Evolutionary conservation across 192 early-diverging fungal genomes (phyloP).

Genomic region (Endogone sp.): DNA sequence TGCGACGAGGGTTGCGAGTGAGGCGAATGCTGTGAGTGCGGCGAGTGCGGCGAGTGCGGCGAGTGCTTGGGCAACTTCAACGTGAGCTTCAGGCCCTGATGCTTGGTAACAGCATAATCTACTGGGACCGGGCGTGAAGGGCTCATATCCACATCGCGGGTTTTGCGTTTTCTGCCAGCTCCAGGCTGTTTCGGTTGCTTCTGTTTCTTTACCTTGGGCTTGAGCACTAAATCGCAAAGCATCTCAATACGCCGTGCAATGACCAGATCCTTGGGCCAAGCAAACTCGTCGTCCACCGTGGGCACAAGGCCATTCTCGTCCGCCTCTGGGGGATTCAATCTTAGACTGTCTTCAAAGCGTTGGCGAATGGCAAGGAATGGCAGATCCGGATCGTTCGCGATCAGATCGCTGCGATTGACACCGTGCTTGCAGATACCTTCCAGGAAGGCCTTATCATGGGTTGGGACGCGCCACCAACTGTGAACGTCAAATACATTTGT

Average conservation of each 20-base stretch:
- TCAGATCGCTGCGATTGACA: constrained; percentile 59
- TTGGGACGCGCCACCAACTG: constrained; percentile 72
- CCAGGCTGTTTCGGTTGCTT: constrained; percentile 16
- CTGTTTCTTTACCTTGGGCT: constrained; percentile 45
- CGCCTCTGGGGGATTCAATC: background rate
- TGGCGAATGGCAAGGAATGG: constrained; percentile 41
- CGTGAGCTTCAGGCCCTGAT: constrained; percentile 11
- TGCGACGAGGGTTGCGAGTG: background rate
- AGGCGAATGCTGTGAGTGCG: background rate
- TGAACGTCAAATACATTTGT: background rate
- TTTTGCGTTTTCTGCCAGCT: constrained; percentile 21
- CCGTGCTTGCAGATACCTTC: constrained; percentile 70
- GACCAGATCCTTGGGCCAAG: constrained; percentile 50
- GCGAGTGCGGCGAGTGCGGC: background rate
- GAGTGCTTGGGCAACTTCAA: constrained; percentile 10
- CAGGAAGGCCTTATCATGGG: constrained; percentile 65
- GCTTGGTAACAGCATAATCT: background rate
- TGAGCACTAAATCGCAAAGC: constrained; percentile 44
- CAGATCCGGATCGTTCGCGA: constrained; percentile 53
- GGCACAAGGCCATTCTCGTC: constrained; percentile 7
- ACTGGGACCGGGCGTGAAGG: background rate
- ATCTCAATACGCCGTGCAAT: constrained; percentile 49
- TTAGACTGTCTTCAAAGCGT: constrained; percentile 6
- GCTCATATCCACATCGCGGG: background rate
- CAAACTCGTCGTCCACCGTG: constrained; percentile 35